These are phyloP conservation scores for Geranium brycei DNA, from an alignment of 345 rosid species.

Conservation along the genomic window DNA sequence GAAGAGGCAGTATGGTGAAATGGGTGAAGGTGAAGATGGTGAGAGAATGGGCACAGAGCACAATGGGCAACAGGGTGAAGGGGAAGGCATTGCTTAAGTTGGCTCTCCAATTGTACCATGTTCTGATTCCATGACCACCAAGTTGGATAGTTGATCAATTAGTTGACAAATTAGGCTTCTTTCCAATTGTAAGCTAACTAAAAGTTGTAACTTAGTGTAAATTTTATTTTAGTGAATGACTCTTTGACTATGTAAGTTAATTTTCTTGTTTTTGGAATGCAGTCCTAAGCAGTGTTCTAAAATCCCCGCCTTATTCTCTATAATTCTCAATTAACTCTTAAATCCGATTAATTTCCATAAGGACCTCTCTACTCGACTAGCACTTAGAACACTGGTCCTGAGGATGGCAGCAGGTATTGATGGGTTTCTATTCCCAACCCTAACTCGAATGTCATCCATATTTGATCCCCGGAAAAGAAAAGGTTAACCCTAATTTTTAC, in stretches of 20 bases:
- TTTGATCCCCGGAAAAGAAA: no score
- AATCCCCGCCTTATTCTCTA: no score
- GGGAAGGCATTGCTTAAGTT: background rate
- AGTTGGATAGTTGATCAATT: background rate
- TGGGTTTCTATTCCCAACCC: no score
- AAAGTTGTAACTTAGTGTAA: background rate
- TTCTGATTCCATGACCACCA: background rate
- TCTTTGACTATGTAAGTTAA: background rate
- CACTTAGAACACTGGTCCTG: no score
- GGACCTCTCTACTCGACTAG: no score
- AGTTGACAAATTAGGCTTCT: background rate
- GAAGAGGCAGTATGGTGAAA: conserved; percentile 20
- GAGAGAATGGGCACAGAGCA: conserved; percentile 17
- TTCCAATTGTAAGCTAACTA: background rate
- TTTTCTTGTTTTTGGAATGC: background rate
- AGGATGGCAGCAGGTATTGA: no score
- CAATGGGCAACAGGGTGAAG: conserved; percentile 9
- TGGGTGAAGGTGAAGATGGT: conserved; percentile 24
- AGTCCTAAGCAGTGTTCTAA: no score
- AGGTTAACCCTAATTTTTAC: no score
- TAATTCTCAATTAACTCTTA: no score
- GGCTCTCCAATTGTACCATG: background rate
- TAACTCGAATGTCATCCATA: no score
- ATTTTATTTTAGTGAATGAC: background rate
- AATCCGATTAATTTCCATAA: no score